phyloP scores from a whole-genome alignment of 306 rosid genomes.

The Prunus mongolica region DNA sequence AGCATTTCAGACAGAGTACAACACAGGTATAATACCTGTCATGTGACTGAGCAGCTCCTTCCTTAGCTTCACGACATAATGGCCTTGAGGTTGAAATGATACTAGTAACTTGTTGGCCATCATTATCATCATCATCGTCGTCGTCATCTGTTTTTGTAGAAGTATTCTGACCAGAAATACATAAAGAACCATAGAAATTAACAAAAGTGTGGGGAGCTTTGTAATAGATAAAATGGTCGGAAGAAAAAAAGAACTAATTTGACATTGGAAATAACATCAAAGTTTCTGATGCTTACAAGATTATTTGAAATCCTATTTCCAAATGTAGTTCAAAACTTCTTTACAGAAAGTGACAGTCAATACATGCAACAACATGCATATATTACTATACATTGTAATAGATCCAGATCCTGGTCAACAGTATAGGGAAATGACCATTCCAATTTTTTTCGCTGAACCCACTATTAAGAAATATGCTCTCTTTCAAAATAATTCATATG shows the following conservation, averaged over 20 bases:
- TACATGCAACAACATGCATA: not conserved
- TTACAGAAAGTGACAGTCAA: not conserved
- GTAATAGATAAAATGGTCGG: not conserved
- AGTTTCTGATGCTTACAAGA: not conserved
- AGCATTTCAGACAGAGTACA: not conserved
- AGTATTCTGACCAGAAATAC: slow-evolving; percentile 28
- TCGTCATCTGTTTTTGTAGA: slow-evolving; percentile 31
- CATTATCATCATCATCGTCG: slow-evolving; percentile 21
- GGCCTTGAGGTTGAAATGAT: slow-evolving; percentile 26
- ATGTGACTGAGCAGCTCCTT: slow-evolving; percentile 31
- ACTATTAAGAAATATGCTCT: not conserved
- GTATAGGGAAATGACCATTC: not conserved
- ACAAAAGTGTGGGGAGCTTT: not conserved
- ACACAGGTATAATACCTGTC: slow-evolving; percentile 36
- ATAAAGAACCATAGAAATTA: not conserved
- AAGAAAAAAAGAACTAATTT: not conserved
- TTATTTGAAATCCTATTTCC: not conserved
- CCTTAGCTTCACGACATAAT: slow-evolving; percentile 32
- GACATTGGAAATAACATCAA: not conserved
- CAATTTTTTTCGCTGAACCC: not conserved
- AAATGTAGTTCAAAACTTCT: not conserved
- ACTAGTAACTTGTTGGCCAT: slow-evolving; percentile 32
- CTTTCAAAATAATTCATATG: not conserved
- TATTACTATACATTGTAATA: not conserved
- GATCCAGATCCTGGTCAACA: not conserved